Evolutionary conservation across 2,329 filamentous ascomycete species (phyloP), one percentile per base, ranked within the genome.

Genomic region (Alternaria alternata): DNA sequence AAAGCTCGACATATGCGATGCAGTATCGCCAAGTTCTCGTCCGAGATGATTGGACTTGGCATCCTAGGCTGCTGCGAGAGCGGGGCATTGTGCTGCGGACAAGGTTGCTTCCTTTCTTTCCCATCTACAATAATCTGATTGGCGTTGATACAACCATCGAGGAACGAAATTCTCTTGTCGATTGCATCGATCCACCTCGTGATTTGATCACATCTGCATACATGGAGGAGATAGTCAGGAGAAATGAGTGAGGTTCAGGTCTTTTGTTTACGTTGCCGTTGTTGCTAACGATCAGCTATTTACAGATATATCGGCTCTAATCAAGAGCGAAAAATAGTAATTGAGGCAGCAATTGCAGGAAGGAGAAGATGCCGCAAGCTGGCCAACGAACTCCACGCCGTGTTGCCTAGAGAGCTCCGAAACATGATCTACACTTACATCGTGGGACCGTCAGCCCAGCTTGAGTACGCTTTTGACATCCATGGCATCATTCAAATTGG

Each of bases 11-110:
- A 30, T 30, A 49, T 38, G 32, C 20, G n/a, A 36, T 32, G 44
- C 44, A 32, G n/a, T 20, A 32, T 46, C 28, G 26, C 16, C 39
- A 41, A 41, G 18, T 22, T 87, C 32, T 84, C n/a, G 16, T 82
- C 16, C 26, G 16, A 46, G 26, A 26, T 30, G 24, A 46, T 44
- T 44, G 42, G 22, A 44, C 42, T 14, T 9, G 12, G 14, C 24
- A 28, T 26, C 14, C 16, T 26, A 28, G 42, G 42, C 22, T 44
- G 7, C 42, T 18, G 24, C 24, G 24, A 44, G 16, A n/a, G 42
- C 42, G 42, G 42, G 16, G 24, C 42, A 28, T 28, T 44, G 4
- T 44, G 42, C 22, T 24, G 42, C 42, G 22, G 42, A 28, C 24
- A 18, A 28, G 28, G 4, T 28, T 18, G 22, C 42, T 14, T n/a